A percentile compares a stretch with the other conserved stretches of the same genome.
phyloP scores from a whole-genome alignment of 495 filamentous ascomycete species.

The Chaetomidium leptoderma region DNA sequence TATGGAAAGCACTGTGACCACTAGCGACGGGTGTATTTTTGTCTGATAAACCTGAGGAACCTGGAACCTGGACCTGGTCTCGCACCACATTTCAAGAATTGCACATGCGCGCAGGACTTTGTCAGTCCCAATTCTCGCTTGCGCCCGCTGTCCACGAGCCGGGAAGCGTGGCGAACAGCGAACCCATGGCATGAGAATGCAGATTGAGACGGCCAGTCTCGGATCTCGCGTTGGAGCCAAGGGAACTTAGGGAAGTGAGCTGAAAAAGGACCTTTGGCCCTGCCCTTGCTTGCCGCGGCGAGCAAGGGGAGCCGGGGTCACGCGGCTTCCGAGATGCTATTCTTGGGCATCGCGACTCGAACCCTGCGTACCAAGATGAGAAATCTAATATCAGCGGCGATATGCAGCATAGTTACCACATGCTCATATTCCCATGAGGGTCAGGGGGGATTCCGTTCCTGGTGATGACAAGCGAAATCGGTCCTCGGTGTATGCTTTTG shows the following conservation, averaged over 20 bases:
- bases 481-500: not conserved
- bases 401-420: not conserved
- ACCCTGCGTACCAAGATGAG: not conserved
- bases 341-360: slow-evolving; percentile 18
- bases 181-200: too few species aligned
- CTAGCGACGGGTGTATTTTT: too few species aligned
- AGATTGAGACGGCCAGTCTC: not conserved
- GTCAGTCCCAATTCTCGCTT: too few species aligned
- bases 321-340: slow-evolving; percentile 14
- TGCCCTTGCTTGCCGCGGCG: not conserved
- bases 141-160: too few species aligned
- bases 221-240: not conserved
- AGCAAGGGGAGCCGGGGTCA: slow-evolving; percentile 6
- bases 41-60: too few species aligned
- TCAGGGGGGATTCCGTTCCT: not conserved
- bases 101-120: too few species aligned
- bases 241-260: not conserved
- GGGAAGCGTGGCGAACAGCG: too few species aligned
- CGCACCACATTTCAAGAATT: not conserved
- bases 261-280: slow-evolving; percentile 8
- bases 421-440: not conserved
- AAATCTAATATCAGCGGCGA: slow-evolving; percentile 1
- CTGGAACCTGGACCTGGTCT: not conserved
- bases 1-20: slow-evolving; percentile 2
- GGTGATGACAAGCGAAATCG: not conserved